Conservation (phyloP, 2,329 filamentous ascomycete genomes). For the Pseudogymnoascus sp. region DNA sequence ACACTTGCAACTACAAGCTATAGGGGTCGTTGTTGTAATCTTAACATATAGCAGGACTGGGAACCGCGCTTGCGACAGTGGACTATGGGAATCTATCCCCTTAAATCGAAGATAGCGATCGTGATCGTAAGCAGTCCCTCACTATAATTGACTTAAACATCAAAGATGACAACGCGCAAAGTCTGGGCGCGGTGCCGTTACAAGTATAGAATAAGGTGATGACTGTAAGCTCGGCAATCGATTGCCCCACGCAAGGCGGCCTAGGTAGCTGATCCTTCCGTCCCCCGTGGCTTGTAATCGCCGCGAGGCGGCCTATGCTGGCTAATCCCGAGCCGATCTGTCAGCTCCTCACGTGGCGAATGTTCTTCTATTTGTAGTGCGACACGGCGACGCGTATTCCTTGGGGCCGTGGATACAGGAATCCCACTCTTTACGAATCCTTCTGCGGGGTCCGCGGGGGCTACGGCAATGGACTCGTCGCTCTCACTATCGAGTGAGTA, state of each 20-base stretch:
- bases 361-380: neutral
- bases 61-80: too few relatives aligned
- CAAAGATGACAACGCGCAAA: neutral
- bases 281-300: neutral
- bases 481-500: too few relatives aligned
- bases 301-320: neutral
- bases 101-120: too few relatives aligned
- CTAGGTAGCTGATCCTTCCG: neutral
- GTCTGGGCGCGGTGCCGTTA: neutral
- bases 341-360: neutral
- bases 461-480: too few relatives aligned
- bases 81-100: too few relatives aligned
- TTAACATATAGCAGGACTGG: too few relatives aligned
- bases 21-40: too few relatives aligned
- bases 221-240: neutral
- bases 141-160: too few relatives aligned
- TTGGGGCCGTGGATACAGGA: neutral
- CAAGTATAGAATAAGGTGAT: neutral
- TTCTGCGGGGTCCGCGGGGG: neutral
- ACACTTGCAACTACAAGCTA: too few relatives aligned
- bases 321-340: neutral
- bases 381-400: neutral
- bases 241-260: neutral
- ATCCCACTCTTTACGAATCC: neutral
- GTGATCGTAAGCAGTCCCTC: too few relatives aligned